These are phyloP conservation scores for Suillus subluteus DNA, from an alignment of 768 basidiomycete species.

Conservation along the genomic window DNA sequence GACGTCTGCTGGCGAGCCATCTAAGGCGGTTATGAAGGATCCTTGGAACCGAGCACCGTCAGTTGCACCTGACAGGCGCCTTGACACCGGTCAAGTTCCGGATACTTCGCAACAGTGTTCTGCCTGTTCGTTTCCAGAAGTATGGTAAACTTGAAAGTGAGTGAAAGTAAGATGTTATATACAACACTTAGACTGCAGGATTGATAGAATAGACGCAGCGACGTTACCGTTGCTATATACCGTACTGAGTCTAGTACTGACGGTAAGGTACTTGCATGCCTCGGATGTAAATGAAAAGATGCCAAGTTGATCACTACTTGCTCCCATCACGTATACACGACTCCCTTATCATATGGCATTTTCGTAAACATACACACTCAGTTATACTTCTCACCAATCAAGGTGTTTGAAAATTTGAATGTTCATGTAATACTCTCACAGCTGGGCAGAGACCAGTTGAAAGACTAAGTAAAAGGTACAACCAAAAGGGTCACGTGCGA, in stretches of 20 bases:
- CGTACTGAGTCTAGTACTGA: neutral
- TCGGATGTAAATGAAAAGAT: slow-evolving; percentile 6
- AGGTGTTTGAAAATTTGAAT: neutral
- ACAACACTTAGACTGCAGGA: neutral
- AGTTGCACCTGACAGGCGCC: slow-evolving; percentile 4
- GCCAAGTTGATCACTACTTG: neutral
- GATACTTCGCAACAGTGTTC: neutral
- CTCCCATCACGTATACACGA: neutral
- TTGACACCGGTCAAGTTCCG: neutral
- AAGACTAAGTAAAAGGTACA: too few relatives aligned
- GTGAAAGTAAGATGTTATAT: neutral
- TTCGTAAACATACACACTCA: neutral
- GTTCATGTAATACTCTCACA: neutral
- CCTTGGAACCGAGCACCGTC: slow-evolving; percentile 8
- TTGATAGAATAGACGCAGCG: neutral
- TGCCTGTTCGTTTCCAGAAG: slow-evolving; percentile 4
- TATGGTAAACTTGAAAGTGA: neutral
- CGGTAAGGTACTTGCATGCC: neutral
- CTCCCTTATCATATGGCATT: neutral
- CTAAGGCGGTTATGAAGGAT: slow-evolving; percentile 7
- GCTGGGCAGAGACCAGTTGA: too few relatives aligned
- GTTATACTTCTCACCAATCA: neutral
- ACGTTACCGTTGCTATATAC: neutral
- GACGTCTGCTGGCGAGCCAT: slow-evolving; percentile 28
- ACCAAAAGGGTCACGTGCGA: too few relatives aligned